phyloP scores from a whole-genome alignment of 768 basidiomycete genomes.

The Mycena epipterygia region DNA sequence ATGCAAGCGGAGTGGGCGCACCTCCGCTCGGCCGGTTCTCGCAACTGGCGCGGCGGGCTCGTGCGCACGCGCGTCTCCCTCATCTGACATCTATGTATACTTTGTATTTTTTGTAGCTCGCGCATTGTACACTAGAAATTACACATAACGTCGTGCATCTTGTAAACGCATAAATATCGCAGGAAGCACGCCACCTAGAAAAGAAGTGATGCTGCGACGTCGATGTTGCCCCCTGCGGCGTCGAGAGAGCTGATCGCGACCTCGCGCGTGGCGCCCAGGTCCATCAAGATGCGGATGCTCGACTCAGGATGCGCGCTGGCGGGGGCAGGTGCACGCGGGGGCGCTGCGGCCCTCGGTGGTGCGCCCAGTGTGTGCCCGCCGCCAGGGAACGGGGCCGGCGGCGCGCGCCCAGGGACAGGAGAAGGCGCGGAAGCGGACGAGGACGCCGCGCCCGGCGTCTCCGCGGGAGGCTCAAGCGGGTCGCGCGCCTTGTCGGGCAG shows the following conservation, averaged over 20 bases:
- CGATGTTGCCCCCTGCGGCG: slow-evolving; percentile 88
- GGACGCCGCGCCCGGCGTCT: slow-evolving; percentile 32
- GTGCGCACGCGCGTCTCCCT: slow-evolving; percentile 84
- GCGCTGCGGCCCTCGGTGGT: slow-evolving; percentile 49
- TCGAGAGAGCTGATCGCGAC: slow-evolving; percentile 82
- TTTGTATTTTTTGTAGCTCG: slow-evolving; percentile 33
- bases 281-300: slow-evolving; percentile 75
- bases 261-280: slow-evolving; percentile 83
- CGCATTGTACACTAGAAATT: slow-evolving; percentile 43
- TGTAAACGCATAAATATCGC: slow-evolving; percentile 33
- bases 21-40: slow-evolving; percentile 86
- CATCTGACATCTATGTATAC: slow-evolving; percentile 61
- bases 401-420: slow-evolving; percentile 31
- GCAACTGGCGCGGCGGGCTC: slow-evolving; percentile 91
- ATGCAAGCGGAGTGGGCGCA: slow-evolving; percentile 93
- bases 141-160: slow-evolving; percentile 34
- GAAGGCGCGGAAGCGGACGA: slow-evolving; percentile 41
- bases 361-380: slow-evolving; percentile 72
- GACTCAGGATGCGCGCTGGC: slow-evolving; percentile 65
- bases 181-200: slow-evolving; percentile 60
- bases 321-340: slow-evolving; percentile 42
- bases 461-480: slow-evolving; percentile 43
- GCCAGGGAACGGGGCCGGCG: slow-evolving; percentile 70
- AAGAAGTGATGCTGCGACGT: slow-evolving; percentile 88
- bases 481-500: slow-evolving; percentile 85